These are phyloP conservation scores for Alternaria metachromatica DNA, from an alignment of 2,329 filamentous ascomycete genomes.

Conservation along the genomic window DNA sequence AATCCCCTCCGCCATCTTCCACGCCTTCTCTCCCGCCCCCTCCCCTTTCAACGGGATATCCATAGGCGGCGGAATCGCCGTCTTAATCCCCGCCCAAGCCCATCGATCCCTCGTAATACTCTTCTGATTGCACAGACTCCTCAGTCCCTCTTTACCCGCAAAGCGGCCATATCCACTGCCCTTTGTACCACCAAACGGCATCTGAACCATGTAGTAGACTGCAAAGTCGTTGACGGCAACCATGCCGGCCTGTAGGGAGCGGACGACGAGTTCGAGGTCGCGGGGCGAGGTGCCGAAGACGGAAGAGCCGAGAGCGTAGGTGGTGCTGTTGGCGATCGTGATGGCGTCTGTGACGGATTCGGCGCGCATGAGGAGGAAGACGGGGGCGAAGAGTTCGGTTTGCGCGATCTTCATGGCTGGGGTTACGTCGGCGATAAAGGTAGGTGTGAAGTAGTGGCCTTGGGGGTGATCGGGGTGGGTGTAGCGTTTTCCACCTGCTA, in stretches of 20 bases:
- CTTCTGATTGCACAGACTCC: constrained; percentile 86
- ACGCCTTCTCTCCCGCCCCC: constrained; percentile 45
- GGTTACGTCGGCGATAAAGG: constrained; percentile 88
- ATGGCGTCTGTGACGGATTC: constrained; percentile 71
- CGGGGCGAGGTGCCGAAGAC: constrained; percentile 76
- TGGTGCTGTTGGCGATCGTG: constrained; percentile 78
- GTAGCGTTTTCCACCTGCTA: constrained; percentile 78
- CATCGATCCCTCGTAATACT: constrained; percentile 80
- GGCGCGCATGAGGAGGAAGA: constrained; percentile 85
- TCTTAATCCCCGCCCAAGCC: constrained; percentile 66
- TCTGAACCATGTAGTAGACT: constrained; percentile 88
- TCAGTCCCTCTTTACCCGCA: constrained; percentile 85
- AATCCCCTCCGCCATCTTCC: constrained; percentile 54
- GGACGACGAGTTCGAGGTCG: constrained; percentile 68
- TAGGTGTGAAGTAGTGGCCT: constrained; percentile 93
- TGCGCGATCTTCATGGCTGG: constrained; percentile 85
- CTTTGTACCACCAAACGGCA: constrained; percentile 91
- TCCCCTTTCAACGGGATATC: constrained; percentile 74
- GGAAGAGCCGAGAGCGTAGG: constrained; percentile 85
- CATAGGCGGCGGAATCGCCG: constrained; percentile 79
- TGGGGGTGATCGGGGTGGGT: constrained; percentile 74
- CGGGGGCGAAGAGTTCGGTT: constrained; percentile 89
- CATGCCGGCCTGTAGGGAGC: constrained; percentile 80
- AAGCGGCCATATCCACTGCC: constrained; percentile 92
- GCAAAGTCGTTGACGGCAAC: constrained; percentile 96